These are phyloP conservation scores for Scedosporium dehoogii DNA, from an alignment of 2,329 filamentous ascomycete genomes.

Conservation along the genomic window DNA sequence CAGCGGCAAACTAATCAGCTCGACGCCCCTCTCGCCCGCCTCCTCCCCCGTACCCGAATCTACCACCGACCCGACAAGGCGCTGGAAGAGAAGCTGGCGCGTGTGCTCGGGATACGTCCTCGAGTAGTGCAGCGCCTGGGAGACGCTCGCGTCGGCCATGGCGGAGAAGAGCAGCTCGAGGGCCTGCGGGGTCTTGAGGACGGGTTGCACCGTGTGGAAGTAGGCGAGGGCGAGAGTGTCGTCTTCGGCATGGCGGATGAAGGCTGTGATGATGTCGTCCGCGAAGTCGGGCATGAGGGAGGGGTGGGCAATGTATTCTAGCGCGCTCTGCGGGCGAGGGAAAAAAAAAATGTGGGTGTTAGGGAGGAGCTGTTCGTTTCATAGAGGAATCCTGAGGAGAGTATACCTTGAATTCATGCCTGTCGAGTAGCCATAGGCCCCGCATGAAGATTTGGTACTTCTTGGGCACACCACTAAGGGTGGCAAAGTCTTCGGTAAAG, in stretches of 20 bases:
- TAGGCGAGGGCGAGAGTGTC: conserved; percentile 63
- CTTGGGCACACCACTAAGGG: conserved; percentile 54
- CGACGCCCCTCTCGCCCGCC: conserved; percentile 47
- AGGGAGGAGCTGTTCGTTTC: neutral
- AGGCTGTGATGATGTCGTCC: conserved; percentile 66
- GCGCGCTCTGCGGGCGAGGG: conserved; percentile 42
- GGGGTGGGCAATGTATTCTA: conserved; percentile 70
- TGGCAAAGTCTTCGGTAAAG: conserved; percentile 47
- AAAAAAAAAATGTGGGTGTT: neutral
- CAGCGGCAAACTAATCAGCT: conserved; percentile 67
- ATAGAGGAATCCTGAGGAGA: neutral
- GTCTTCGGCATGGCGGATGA: conserved; percentile 59
- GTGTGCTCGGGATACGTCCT: conserved; percentile 52
- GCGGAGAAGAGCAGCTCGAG: conserved; percentile 60
- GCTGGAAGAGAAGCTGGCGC: conserved; percentile 56
- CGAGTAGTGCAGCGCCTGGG: conserved; percentile 65
- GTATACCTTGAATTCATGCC: conserved; percentile 53
- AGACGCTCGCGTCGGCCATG: conserved; percentile 55
- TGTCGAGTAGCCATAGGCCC: conserved; percentile 73
- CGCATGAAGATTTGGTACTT: conserved; percentile 75
- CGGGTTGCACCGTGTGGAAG: conserved; percentile 65
- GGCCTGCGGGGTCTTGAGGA: conserved; percentile 53
- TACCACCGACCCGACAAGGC: conserved; percentile 51
- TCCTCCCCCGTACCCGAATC: conserved; percentile 26
- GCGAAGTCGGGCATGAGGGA: conserved; percentile 72